Percentiles rank a stretch among this genome's conserved stretches.
Evolutionary conservation across 192 early-diverging fungal genomes (phyloP).

Genomic region (Coemansia sp.): DNA sequence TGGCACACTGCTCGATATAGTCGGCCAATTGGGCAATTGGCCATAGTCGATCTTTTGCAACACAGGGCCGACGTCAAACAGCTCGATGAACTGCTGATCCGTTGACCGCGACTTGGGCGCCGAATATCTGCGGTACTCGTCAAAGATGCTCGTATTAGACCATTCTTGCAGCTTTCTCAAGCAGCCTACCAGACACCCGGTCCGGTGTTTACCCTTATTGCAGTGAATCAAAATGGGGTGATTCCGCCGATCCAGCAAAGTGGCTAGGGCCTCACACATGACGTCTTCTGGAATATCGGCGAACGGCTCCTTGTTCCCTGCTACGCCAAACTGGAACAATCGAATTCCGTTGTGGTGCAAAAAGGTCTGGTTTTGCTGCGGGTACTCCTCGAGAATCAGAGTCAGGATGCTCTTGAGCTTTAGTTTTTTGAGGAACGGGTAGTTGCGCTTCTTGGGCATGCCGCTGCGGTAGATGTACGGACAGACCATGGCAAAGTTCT

Average conservation of each 20-base stretch:
- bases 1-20: conserved; percentile 26
- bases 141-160: conserved; percentile 96
- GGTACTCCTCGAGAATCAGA: conserved; percentile 92
- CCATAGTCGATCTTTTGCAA: conserved; percentile 63
- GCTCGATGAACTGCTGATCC: conserved; percentile 88
- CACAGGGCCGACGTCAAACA: conserved; percentile 73
- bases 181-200: conserved; percentile 94
- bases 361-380: conserved; percentile 88
- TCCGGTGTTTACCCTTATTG: conserved; percentile 99
- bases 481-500: conserved; percentile 97
- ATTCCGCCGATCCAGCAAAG: conserved; percentile 63
- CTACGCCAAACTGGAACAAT: conserved; percentile 86
- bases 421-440: conserved; percentile 86
- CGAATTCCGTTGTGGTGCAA: conserved; percentile 75
- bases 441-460: conserved; percentile 92
- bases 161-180: conserved; percentile 94
- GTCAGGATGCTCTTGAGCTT: conserved; percentile 90
- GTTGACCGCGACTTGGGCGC: conserved; percentile 81
- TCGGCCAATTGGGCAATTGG: conserved; percentile 72
- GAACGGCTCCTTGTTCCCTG: conserved; percentile 85
- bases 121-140: conserved; percentile 94
- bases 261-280: conserved; percentile 34
- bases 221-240: conserved; percentile 94
- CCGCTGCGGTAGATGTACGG: conserved; percentile 93
- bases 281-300: conserved; percentile 55